These are phyloP conservation scores for Talaromyces sp. DNA, from an alignment of 2,329 filamentous ascomycete species.

Conservation along the genomic window DNA sequence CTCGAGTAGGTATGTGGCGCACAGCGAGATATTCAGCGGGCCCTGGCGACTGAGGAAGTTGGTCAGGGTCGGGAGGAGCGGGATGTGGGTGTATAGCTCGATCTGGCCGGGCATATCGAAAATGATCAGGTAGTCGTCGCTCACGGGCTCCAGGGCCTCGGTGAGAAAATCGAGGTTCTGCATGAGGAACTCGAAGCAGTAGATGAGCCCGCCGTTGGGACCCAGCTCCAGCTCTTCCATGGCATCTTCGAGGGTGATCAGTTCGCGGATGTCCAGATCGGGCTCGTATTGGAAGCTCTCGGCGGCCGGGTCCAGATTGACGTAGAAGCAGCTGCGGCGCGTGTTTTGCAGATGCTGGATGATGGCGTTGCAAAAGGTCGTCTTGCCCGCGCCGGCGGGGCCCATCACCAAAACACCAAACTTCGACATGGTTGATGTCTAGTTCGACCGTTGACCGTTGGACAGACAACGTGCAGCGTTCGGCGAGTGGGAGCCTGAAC, in stretches of 20 bases:
- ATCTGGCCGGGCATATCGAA: conserved; percentile 99
- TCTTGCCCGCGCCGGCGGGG: conserved; percentile 92
- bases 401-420: conserved; percentile 95
- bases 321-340: conserved; percentile 91
- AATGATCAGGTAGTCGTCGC: conserved; percentile 94
- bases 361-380: conserved; percentile 88
- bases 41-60: conserved; percentile 74
- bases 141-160: conserved; percentile 75
- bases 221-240: conserved; percentile 93
- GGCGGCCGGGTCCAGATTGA: conserved; percentile 96
- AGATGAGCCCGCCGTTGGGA: conserved; percentile 88
- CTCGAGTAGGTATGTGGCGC: conserved; percentile 90
- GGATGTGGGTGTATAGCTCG: conserved; percentile 95
- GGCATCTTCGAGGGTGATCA: conserved; percentile 89
- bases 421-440: conserved; percentile 64
- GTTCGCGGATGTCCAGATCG: conserved; percentile 90
- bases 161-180: conserved; percentile 91
- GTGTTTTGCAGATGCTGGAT: conserved; percentile 90
- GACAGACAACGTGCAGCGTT: too few relatives aligned
- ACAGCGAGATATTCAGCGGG: conserved; percentile 81
- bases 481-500: background rate
- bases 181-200: conserved; percentile 93
- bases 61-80: conserved; percentile 79
- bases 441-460: background rate
- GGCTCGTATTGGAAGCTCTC: conserved; percentile 87